phyloP scores from a whole-genome alignment of 768 basidiomycete genomes.

The Arthromyces matolae region DNA sequence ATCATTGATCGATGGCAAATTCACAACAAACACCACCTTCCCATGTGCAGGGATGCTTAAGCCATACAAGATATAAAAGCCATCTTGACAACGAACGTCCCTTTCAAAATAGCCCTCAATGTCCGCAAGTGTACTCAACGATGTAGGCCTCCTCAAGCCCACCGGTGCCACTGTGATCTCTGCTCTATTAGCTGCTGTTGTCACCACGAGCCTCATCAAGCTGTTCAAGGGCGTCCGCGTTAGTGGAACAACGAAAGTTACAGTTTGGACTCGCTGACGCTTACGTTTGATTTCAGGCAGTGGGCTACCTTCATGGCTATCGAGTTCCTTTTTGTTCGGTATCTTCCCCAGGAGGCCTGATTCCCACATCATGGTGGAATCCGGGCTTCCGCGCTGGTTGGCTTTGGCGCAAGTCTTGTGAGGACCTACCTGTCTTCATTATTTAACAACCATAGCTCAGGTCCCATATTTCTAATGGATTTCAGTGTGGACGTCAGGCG shows the following conservation, averaged over 20 bases:
- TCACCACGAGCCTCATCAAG: background rate
- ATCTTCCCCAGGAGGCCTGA: constrained; percentile 28
- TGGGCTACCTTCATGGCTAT: constrained; percentile 31
- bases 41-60: no score
- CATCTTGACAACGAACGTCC: no score
- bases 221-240: background rate
- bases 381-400: constrained; percentile 24
- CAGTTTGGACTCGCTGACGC: background rate
- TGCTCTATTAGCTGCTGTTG: background rate
- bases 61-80: no score
- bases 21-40: no score
- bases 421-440: background rate
- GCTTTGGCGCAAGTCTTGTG: constrained; percentile 2
- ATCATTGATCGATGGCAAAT: no score
- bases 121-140: no score
- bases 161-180: no score
- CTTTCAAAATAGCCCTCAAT: no score
- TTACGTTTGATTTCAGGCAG: constrained; percentile 19
- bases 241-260: background rate
- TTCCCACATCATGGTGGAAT: constrained; percentile 40
- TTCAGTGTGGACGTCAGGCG: background rate
- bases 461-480: no score
- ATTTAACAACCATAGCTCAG: background rate
- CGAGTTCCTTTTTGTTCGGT: constrained; percentile 37
- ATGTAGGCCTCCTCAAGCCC: no score